phyloP scores from a whole-genome alignment of 2,329 filamentous ascomycete species.

The Paecilomyces variotii region DNA sequence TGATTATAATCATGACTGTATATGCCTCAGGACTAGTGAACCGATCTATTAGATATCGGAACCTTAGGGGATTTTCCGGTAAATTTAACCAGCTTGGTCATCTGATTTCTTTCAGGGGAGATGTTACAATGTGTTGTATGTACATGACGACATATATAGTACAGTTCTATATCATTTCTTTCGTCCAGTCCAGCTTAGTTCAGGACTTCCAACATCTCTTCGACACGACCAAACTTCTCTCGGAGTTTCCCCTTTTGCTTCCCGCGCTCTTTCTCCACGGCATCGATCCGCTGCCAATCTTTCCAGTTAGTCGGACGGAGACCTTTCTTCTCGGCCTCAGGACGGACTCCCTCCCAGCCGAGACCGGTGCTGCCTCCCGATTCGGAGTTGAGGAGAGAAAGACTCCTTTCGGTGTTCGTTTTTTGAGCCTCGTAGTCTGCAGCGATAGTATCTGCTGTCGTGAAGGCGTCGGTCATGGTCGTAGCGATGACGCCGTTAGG shows the following conservation, averaged over 20 bases:
- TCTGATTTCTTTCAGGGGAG: background rate
- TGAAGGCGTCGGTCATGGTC: conserved; percentile 92
- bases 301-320: conserved; percentile 66
- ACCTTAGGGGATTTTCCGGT: no score
- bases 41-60: no score
- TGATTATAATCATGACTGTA: no score
- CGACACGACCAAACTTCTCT: conserved; percentile 55
- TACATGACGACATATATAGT: background rate
- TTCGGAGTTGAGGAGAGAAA: conserved; percentile 41
- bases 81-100: background rate
- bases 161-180: background rate
- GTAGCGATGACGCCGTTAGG: conserved; percentile 93
- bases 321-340: conserved; percentile 48
- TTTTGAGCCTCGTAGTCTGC: conserved; percentile 57
- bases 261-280: conserved; percentile 63
- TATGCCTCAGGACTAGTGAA: no score
- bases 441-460: conserved; percentile 73
- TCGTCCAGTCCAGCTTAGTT: background rate
- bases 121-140: background rate
- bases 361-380: conserved; percentile 31
- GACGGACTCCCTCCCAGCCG: conserved; percentile 72
- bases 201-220: conserved; percentile 48
- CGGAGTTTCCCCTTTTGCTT: conserved; percentile 63
- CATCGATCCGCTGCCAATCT: conserved; percentile 80
- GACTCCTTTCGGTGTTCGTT: conserved; percentile 6